Conservation (phyloP, 2,329 filamentous ascomycete species). For the Claviceps pusilla region DNA sequence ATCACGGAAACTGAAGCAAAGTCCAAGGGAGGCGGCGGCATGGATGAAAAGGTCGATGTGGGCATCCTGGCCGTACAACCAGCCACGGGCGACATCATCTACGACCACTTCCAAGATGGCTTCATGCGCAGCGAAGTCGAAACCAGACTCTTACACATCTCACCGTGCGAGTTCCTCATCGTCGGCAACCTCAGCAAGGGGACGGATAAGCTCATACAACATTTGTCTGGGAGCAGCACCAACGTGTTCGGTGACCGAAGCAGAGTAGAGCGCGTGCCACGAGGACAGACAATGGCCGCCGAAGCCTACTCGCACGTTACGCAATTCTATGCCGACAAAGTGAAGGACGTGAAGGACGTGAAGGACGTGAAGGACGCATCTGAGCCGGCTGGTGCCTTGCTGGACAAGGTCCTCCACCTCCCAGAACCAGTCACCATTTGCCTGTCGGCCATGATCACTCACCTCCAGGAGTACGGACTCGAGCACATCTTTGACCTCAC, state of each 20-base stretch:
- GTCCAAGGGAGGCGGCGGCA: conserved; percentile 41
- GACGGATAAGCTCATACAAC: conserved; percentile 80
- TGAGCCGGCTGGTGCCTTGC: conserved; percentile 45
- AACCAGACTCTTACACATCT: conserved; percentile 86
- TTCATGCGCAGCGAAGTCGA: conserved; percentile 97
- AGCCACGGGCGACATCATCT: conserved; percentile 87
- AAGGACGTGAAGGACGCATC: conserved; percentile 49
- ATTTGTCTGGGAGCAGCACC: conserved; percentile 75
- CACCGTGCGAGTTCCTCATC: conserved; percentile 86
- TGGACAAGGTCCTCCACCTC: conserved; percentile 75
- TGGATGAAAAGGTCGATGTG: conserved; percentile 84
- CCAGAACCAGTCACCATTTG: conserved; percentile 81
- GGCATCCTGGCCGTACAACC: conserved; percentile 91
- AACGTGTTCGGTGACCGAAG: conserved; percentile 88
- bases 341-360: conserved; percentile 45
- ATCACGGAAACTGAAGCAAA: conserved; percentile 77
- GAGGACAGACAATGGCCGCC: conserved; percentile 65
- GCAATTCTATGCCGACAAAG: conserved; percentile 78
- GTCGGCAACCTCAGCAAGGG: conserved; percentile 81
- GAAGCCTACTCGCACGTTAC: conserved; percentile 81
- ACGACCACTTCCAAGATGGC: conserved; percentile 89
- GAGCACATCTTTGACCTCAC: conserved; percentile 93
- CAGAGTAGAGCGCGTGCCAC: conserved; percentile 65
- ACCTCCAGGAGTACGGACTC: conserved; percentile 79
- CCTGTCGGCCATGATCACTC: conserved; percentile 89